Percentiles rank a stretch among this genome's conserved stretches.
Conservation (phyloP, 2,329 filamentous ascomycete genomes). For the Colletotrichum neosansevieriae region DNA sequence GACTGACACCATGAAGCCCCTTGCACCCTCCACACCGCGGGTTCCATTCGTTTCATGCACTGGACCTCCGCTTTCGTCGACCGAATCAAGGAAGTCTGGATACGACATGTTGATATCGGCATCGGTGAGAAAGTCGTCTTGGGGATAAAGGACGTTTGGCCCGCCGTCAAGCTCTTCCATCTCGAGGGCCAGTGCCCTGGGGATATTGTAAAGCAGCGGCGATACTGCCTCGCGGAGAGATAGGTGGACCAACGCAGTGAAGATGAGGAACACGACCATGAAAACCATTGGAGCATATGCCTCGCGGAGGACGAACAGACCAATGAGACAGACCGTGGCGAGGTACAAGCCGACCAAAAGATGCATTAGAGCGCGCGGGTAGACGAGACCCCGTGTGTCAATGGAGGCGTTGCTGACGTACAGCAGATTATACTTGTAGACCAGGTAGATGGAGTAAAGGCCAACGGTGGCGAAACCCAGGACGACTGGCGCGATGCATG, state of each 20-base stretch:
- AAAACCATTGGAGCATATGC: constrained; percentile 78
- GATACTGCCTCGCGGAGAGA: constrained; percentile 78
- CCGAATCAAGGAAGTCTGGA: constrained; percentile 38
- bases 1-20: constrained; percentile 49
- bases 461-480: constrained; percentile 85
- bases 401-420: constrained; percentile 86
- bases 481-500: constrained; percentile 87
- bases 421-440: constrained; percentile 91
- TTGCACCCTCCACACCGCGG: constrained; percentile 54
- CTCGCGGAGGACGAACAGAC: constrained; percentile 79
- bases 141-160: not conserved
- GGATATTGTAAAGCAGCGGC: constrained; percentile 83
- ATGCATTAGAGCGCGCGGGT: constrained; percentile 88
- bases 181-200: constrained; percentile 74
- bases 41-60: constrained; percentile 44
- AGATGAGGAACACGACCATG: constrained; percentile 81
- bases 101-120: constrained; percentile 27
- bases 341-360: constrained; percentile 88
- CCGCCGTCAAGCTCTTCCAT: constrained; percentile 55
- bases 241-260: constrained; percentile 82
- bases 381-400: constrained; percentile 89
- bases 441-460: constrained; percentile 84
- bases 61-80: constrained; percentile 44
- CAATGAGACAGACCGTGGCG: constrained; percentile 84
- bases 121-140: constrained; percentile 34